phyloP scores from a whole-genome alignment of 345 rosid species.

The Fremontodendron californicum region DNA sequence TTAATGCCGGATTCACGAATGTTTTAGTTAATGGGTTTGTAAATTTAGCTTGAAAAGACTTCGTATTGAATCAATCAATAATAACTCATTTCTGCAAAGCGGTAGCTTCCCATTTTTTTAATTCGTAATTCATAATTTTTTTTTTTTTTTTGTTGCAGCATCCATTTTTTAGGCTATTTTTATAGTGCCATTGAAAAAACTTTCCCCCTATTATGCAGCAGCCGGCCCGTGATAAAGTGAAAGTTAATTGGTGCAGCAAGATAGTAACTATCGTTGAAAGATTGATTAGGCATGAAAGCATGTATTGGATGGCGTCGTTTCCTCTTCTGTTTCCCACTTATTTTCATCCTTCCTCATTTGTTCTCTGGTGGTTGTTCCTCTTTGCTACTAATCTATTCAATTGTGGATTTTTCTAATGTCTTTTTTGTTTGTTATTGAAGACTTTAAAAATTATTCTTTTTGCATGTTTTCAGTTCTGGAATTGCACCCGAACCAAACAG shows the following conservation, averaged over 20 bases:
- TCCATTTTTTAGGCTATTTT: not conserved
- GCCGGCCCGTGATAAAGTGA: not conserved
- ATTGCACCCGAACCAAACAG: conserved; percentile 30
- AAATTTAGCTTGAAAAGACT: not conserved
- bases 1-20: not conserved
- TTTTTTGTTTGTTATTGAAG: not conserved
- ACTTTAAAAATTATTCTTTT: not conserved
- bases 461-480: conserved; percentile 36
- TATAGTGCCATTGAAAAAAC: not conserved
- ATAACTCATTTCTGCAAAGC: not conserved
- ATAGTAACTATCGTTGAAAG: not conserved
- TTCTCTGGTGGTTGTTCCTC: conserved; percentile 39
- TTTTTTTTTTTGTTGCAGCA: not conserved
- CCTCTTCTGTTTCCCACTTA: conserved; percentile 48
- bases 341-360: conserved; percentile 57
- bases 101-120: not conserved
- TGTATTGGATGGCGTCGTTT: conserved; percentile 66
- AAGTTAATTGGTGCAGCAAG: not conserved
- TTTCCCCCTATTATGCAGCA: not conserved
- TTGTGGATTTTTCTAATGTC: not conserved
- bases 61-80: not conserved
- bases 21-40: not conserved
- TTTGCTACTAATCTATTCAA: not conserved
- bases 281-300: conserved; percentile 36
- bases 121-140: not conserved